Percentiles rank a stretch among this genome's conserved stretches.
These are phyloP conservation scores for Colletotrichum agaves DNA, from an alignment of 2,329 filamentous ascomycete genomes.

Conservation along the genomic window DNA sequence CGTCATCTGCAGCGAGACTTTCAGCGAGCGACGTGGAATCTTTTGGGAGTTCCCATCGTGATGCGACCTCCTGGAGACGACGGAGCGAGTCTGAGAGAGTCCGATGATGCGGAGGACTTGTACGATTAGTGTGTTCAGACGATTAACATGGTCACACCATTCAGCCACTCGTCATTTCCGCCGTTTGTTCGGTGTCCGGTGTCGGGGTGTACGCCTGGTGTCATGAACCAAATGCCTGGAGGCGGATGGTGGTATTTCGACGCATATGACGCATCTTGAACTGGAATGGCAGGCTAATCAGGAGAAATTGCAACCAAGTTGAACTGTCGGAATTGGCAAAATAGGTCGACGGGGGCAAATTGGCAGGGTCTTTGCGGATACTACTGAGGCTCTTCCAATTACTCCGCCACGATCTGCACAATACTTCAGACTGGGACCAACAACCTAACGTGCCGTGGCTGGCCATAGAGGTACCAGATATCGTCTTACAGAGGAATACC, in stretches of 20 bases:
- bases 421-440: neutral
- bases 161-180: neutral
- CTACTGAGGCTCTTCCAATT: neutral
- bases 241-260: too few relatives aligned
- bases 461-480: constrained; percentile 1
- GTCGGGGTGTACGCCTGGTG: too few relatives aligned
- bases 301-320: too few relatives aligned
- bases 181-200: neutral
- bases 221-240: too few relatives aligned
- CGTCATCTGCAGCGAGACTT: neutral
- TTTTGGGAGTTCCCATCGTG: neutral
- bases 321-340: too few relatives aligned
- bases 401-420: neutral
- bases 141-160: neutral
- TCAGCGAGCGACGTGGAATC: neutral
- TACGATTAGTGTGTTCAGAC: constrained; percentile 17
- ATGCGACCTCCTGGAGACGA: neutral
- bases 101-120: constrained; percentile 24
- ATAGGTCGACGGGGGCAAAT: too few relatives aligned
- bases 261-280: too few relatives aligned
- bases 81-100: constrained; percentile 5
- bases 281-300: too few relatives aligned
- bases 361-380: neutral
- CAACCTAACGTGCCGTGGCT: neutral
- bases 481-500: neutral